Base-by-base conservation (phyloP, 495 filamentous ascomycete genomes). In the Pyronema omphalodes region DNA sequence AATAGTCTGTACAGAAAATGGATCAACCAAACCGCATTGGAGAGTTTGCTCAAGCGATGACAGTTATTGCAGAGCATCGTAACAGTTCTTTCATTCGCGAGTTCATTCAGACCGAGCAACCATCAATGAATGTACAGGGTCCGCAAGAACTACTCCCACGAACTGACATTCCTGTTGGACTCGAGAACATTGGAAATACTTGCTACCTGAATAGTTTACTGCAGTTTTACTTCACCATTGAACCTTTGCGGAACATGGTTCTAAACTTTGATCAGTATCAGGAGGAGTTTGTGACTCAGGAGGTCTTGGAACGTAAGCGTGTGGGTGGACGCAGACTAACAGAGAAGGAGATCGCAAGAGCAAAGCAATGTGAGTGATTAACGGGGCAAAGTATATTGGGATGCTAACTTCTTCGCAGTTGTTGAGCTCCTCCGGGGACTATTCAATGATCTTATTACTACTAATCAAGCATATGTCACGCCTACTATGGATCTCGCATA, bases 131-230 rank as follows among this genome's bases (percentile, higher is more conserved):
- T 23, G 23, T n/a, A 23, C 18, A 11, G 53, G 33, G 37, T 59
- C 62, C 3, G 45, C 59, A 9, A n/a, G n/a, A n/a, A 18, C 14
- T 8, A 70, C 77, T 11, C 79, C 23, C 23, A 29, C 23, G 23
- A 29, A 29, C 23, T 29, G 23, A 29, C 23, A 29, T 80, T 71
- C 88, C 88, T 7, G 81, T 89, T 50, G 91, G 91, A 0, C 73
- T 96, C 9, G 76, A 78, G 41, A 99, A 96, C 58, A 89, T 95
- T 57, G 87, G 89, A 41, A 95, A 95, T 58, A 99, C 91, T 0
- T 99, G 91, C 67, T 99, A 99, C 60, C 76, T 99, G 39, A 96
- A 96, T 69, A 96, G 91, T 66, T 74, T 99, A 34, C 69, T 99
- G 9, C 91, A 99, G 60, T 96, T 93, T 60, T 88, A 93, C 64